Evolutionary conservation across 2,329 filamentous ascomycete species (phyloP), one percentile per base, ranked within the genome.

Genomic region (Talaromyces islandicus): DNA sequence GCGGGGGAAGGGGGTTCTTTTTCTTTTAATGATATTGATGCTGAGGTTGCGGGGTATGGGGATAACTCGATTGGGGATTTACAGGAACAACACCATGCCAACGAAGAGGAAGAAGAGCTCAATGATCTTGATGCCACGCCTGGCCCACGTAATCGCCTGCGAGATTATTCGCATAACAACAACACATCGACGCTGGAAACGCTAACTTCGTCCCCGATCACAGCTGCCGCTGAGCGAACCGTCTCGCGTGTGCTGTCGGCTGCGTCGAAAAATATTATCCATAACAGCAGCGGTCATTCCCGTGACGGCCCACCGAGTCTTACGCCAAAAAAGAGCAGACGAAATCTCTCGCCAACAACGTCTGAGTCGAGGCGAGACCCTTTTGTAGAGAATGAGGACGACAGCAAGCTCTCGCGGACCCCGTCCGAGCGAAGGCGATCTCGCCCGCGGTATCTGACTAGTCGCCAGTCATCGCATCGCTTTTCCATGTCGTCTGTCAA

Each of bases 401-500:
- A 61, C 17, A 58, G 62, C 19, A 59, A 41, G 27, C 35, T 25
- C 19, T 66, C 67, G 11, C 62, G 60, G 52, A 62, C 66, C 35
- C 71, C 60, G 32, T 60, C 63, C 24, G 61, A 70, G 51, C 69
- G 68, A 43, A 71, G 68, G 56, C 70, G 71, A 57, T 80, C 76
- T 64, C 77, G 84, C 58, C 84, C 85, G 7, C 82, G 80, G 64
- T 85, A 82, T 67, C 67, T 86, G 29, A 79, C 77, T 19, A 81
- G 78, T 64, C 80, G 85, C 24, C 79, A 83, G 66, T 81, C 80
- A 2, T 82, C 82, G 61, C 79, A 85, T 66, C 80, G 83, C 27
- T 82, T 84, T n/a, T 85, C 83, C 2, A 76, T 79, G 14, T 85
- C 84, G 2, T 85, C 84, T 0, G 70, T 80, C 50, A 78, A 80